These are phyloP conservation scores for Cercophora sp. DNA, from an alignment of 495 filamentous ascomycete genomes.

Conservation along the genomic window DNA sequence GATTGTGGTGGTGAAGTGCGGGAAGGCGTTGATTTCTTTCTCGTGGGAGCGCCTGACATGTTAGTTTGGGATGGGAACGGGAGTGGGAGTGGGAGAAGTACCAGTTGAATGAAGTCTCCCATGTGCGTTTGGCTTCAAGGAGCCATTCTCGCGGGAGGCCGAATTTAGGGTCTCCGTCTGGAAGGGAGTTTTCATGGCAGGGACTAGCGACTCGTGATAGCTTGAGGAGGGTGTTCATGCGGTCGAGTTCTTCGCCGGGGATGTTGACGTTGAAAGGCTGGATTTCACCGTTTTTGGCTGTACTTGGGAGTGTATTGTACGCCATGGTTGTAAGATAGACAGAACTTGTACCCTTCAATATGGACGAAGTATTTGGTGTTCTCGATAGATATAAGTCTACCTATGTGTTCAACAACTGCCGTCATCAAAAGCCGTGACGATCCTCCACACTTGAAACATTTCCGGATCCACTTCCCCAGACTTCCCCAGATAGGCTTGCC, in stretches of 20 bases:
- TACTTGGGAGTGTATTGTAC: slow-evolving; percentile 2
- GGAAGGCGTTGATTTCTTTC: slow-evolving; percentile 56
- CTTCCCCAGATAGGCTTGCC: too few species aligned
- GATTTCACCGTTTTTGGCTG: background rate
- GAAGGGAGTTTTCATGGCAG: slow-evolving; percentile 15
- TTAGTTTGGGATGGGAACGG: background rate
- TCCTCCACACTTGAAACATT: too few species aligned
- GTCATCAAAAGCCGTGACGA: too few species aligned
- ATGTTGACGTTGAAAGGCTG: slow-evolving; percentile 10
- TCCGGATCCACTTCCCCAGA: too few species aligned
- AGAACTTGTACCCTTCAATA: too few species aligned
- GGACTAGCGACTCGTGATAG: slow-evolving; percentile 9
- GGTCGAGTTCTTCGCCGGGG: slow-evolving; percentile 5
- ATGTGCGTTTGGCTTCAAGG: slow-evolving; percentile 46
- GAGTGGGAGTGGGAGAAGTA: background rate
- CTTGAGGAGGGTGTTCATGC: slow-evolving; percentile 10
- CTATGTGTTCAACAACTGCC: too few species aligned
- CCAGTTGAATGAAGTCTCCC: slow-evolving; percentile 46
- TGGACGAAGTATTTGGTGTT: too few species aligned
- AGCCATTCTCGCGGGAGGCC: slow-evolving; percentile 57
- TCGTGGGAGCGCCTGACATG: slow-evolving; percentile 38
- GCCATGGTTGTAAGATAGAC: too few species aligned
- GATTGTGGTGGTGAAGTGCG: slow-evolving; percentile 54
- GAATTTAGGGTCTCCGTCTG: slow-evolving; percentile 30
- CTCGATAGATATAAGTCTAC: too few species aligned